phyloP scores from a whole-genome alignment of 257 asterid genomes.

The Buddleja alternifolia region DNA sequence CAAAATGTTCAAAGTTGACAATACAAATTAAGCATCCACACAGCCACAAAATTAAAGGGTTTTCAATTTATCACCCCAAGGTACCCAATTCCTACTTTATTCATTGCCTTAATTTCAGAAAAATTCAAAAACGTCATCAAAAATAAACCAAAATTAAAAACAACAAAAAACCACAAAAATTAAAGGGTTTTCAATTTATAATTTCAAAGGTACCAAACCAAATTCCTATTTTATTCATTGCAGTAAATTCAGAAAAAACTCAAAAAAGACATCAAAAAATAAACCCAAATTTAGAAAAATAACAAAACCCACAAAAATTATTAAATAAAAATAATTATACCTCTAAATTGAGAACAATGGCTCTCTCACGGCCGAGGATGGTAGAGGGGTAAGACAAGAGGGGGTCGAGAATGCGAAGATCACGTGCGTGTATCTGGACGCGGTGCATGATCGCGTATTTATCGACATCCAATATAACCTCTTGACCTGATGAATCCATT shows the following conservation, averaged over 20 bases:
- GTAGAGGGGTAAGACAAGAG: conserved; percentile 80
- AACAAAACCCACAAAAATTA: too few species aligned
- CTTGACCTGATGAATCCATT: conserved; percentile 66
- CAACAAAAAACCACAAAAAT: not conserved
- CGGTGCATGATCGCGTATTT: conserved; percentile 91
- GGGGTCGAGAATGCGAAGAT: conserved; percentile 87
- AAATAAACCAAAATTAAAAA: not conserved
- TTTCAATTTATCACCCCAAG: too few species aligned
- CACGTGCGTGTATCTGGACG: conserved; percentile 89
- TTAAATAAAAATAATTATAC: too few species aligned
- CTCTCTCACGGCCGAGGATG: conserved; percentile 84
- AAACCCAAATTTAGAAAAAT: too few species aligned
- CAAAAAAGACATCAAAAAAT: too few species aligned
- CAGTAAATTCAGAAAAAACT: too few species aligned
- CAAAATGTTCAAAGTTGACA: too few species aligned
- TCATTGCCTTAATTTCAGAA: not conserved
- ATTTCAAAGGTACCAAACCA: too few species aligned
- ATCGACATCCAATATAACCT: conserved; percentile 63
- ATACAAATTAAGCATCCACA: too few species aligned
- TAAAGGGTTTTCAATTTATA: too few species aligned
- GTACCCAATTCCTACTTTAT: not conserved
- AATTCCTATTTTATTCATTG: too few species aligned
- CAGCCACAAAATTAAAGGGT: too few species aligned
- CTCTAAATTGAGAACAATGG: conserved; percentile 91
- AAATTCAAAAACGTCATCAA: not conserved